Conservation (phyloP, 257 asterid species). For the Solanum etuberosum region DNA sequence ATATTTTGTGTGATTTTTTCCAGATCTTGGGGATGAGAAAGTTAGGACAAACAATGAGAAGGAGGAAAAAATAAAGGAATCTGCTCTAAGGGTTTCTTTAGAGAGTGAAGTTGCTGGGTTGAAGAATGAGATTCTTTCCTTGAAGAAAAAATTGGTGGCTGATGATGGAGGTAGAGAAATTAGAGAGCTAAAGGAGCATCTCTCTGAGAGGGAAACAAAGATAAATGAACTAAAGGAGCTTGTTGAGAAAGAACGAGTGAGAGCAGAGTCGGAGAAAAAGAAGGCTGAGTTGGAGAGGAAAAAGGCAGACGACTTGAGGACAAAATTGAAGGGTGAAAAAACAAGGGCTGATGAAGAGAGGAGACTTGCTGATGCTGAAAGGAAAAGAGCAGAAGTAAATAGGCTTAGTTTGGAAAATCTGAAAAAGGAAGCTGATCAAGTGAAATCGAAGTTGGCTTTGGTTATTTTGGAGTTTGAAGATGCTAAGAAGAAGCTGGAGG, state of each 20-base stretch:
- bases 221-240: constrained; percentile 41
- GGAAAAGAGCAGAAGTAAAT: constrained; percentile 46
- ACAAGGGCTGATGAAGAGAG: constrained; percentile 20
- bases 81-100: constrained; percentile 34
- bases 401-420: constrained; percentile 32
- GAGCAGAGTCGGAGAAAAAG: constrained; percentile 21
- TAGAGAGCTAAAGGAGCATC: constrained; percentile 21
- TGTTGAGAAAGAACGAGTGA: constrained; percentile 42
- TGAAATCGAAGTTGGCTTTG: constrained; percentile 31
- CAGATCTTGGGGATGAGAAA: constrained; percentile 46
- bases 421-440: constrained; percentile 32
- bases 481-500: constrained; percentile 35
- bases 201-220: constrained; percentile 38
- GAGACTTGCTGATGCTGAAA: constrained; percentile 18
- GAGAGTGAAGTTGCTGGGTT: constrained; percentile 59
- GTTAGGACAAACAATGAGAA: constrained; percentile 29
- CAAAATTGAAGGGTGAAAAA: constrained; percentile 12
- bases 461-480: constrained; percentile 41
- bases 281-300: constrained; percentile 42
- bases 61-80: constrained; percentile 44
- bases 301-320: constrained; percentile 34
- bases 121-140: constrained; percentile 43
- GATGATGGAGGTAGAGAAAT: constrained; percentile 19
- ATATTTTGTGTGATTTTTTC: neutral
- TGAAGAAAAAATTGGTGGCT: constrained; percentile 33